Evolutionary conservation across 768 basidiomycete species (phyloP), one percentile per base, ranked within the genome.

Genomic region (Russula foetens): DNA sequence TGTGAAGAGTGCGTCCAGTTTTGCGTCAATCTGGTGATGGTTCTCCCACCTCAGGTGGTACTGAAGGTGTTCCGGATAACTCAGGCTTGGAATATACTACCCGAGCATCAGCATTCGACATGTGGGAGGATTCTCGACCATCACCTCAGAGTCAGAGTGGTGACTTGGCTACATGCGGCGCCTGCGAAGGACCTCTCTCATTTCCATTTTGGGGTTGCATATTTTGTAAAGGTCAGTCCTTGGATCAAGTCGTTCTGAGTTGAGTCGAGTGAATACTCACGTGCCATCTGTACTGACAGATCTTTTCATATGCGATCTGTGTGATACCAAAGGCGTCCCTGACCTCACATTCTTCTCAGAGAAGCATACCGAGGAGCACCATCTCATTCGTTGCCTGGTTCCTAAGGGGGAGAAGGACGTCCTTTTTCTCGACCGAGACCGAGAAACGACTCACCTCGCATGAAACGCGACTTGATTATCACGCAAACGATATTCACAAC

Each of bases 141-240:
- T n/a, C n/a, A n/a, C n/a, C n/a, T n/a, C n/a, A n/a, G n/a, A n/a
- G n/a, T n/a, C n/a, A 48, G 63, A 29, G 62, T 66, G n/a, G 62
- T 63, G 53, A 63, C 60, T 35, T 66, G 66, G 43, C 67, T 59
- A 1, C 57, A 61, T 33, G 72, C 68, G 6, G 64, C 59, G 39
- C 66, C 53, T 46, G 71, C 69, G 17, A 61, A 67, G 38, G 59
- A 64, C 33, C 39, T 29, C 38, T n/a, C 44, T 51, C 43, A 14
- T 38, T 58, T 48, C 56, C 56, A 8, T 50, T 26, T 31, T 57
- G 56, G 56, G 48, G 41, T 49, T 57, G 56, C 28, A 26, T 49
- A 35, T 9, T 21, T 23, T 57, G 56, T 26, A 19, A 49, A 49
- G 56, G 56, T 57, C 28, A 29, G 56, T 9, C 14, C 38, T 21